Conservation (phyloP, 495 filamentous ascomycete species). For the Podospora australis region DNA sequence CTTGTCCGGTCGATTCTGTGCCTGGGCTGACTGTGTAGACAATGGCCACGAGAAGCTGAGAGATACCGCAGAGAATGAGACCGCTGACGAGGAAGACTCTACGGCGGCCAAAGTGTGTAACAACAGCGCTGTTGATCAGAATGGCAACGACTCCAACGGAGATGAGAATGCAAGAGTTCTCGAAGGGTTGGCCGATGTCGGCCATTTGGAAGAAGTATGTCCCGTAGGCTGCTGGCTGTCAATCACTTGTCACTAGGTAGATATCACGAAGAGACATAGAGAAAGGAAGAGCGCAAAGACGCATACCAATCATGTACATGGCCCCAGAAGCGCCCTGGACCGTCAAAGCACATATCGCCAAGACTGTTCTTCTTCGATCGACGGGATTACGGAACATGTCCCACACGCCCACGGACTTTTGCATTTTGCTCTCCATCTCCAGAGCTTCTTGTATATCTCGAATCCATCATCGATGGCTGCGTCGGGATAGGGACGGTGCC, state of each 20-base stretch:
- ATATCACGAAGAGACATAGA: too few relatives aligned
- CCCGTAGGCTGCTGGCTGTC: too few relatives aligned
- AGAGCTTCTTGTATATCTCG: slow-evolving; percentile 49
- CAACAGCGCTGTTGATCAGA: slow-evolving; percentile 46
- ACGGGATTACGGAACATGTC: slow-evolving; percentile 51
- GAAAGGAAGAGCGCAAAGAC: too few relatives aligned
- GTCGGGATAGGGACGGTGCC: slow-evolving; percentile 45
- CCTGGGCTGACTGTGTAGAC: too few relatives aligned
- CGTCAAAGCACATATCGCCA: slow-evolving; percentile 45
- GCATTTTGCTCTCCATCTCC: slow-evolving; percentile 41
- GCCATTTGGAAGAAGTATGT: slow-evolving; percentile 64
- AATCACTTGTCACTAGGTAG: too few relatives aligned
- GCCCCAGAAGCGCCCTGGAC: slow-evolving; percentile 54
- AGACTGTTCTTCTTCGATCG: slow-evolving; percentile 44
- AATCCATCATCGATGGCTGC: slow-evolving; percentile 31
- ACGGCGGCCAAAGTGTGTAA: slow-evolving; percentile 51
- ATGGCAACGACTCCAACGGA: slow-evolving; percentile 51
- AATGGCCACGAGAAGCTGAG: slow-evolving; percentile 49
- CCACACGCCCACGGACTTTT: slow-evolving; percentile 32
- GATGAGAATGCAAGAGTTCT: slow-evolving; percentile 51
- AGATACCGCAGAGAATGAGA: slow-evolving; percentile 47
- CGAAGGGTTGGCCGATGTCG: slow-evolving; percentile 51
- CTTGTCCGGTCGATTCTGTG: too few relatives aligned
- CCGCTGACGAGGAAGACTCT: slow-evolving; percentile 48
- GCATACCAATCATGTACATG: slow-evolving; percentile 60